These are phyloP conservation scores for Cordyceps fumosorosea DNA, from an alignment of 2,329 filamentous ascomycete genomes.

Conservation along the genomic window DNA sequence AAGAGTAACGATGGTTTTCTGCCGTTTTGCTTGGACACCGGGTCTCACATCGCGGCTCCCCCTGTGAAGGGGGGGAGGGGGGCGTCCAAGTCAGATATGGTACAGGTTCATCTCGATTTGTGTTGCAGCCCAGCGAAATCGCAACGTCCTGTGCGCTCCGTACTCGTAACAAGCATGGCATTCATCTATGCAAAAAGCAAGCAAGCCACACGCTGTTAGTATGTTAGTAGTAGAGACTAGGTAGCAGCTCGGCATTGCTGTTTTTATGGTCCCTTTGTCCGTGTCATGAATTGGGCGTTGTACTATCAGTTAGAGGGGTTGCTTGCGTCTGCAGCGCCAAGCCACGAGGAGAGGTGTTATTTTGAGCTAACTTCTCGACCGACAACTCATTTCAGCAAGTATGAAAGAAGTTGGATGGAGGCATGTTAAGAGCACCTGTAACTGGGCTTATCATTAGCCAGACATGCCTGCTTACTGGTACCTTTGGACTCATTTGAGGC, in stretches of 20 bases:
- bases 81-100: neutral
- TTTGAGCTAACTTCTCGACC: too few species aligned
- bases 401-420: too few species aligned
- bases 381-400: too few species aligned
- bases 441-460: neutral
- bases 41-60: neutral
- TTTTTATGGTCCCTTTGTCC: too few species aligned
- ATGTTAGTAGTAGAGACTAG: too few species aligned
- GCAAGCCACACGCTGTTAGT: neutral
- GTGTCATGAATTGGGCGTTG: too few species aligned
- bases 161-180: neutral
- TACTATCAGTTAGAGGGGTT: too few species aligned
- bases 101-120: slow-evolving; percentile 9
- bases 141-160: neutral
- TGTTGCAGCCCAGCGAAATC: slow-evolving; percentile 5
- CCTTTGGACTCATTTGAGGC: neutral
- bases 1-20: neutral
- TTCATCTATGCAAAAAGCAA: neutral
- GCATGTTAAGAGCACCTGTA: neutral
- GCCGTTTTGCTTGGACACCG: neutral
- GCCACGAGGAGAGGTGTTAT: too few species aligned
- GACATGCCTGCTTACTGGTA: neutral
- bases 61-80: too few species aligned
- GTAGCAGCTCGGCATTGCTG: too few species aligned
- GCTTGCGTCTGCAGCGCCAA: too few species aligned